Base-by-base conservation (phyloP, 177 flowering plant genomes). In the Vitis hybrid region DNA sequence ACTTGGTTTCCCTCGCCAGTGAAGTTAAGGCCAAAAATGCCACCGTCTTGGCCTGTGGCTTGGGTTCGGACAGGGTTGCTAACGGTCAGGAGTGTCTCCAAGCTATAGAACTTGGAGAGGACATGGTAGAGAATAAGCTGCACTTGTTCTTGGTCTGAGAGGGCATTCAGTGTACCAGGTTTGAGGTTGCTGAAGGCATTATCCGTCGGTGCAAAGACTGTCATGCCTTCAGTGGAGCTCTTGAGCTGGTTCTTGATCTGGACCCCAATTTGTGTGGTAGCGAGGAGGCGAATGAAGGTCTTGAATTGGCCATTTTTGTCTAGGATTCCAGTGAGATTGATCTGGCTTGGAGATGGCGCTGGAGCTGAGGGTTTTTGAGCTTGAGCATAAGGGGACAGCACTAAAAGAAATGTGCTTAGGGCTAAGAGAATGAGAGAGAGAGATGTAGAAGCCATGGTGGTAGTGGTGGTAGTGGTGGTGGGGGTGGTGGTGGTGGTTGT, bases 121-220 rank as follows among this genome's bases (percentile, higher is more conserved):
- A 89, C 79, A 55, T 92, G 97, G 87, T 81, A 83, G 13, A 70
- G 78, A 1, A 89, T 18, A 11, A 92, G 88, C 48, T 85, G 76
- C 0, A 81, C 84, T 62, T 89, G 81, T 52, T 90, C 68, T 52
- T 86, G 84, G 11, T 4, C 5, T 1, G 73, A 3, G 11, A 90
- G 87, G 64, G 45, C 51, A 81, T 89, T 89, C 14, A 90, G 60
- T 11, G 86, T 65, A 1, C 97, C 93, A 3, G 85, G 1, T 62
- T 75, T 70, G 72, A 92, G 93, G 79, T 72, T 83, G 69, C 62
- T 66, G 86, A 92, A 90, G 70, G 92, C 97, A 62, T 86, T 87
- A 68, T 92, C 93, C 11, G 93, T 89, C 1, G 95, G 95, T 10
- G 93, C 95, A 45, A 92, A 79, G 17, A 90, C 71, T 8, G 95